Base-by-base conservation (phyloP, 306 rosid genomes). In the Quercus cerris region DNA sequence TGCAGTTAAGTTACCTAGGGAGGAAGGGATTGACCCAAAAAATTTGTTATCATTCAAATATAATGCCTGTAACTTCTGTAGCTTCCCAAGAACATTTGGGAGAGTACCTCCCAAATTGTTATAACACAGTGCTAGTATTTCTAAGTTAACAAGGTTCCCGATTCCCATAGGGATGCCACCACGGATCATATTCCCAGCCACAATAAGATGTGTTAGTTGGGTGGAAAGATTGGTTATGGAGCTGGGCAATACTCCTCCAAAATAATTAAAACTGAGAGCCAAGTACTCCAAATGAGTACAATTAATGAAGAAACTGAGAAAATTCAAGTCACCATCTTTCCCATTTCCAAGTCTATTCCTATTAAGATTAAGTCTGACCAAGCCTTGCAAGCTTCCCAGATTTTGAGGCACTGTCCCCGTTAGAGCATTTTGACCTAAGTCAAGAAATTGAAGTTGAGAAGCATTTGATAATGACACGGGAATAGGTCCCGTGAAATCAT, bases 381-480 rank as follows among this genome's bases (percentile, higher is more conserved):
- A 83, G 15, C 59, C 35, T 41, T 18, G 5, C 86, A 89, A 85
- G 12, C 18, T 77, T 67, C 86, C 90, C 25, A 89, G 44, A 73
- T 51, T 81, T 64, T 61, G 51, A 5, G 90, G 94, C 15, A 89
- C 62, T 25, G 38, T 33, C 10, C 91, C 94, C 13, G 71, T 75
- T 4, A 85, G 81, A 75, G 23, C 14, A 71, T 91, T 91, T 8
- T 31, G 15, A 33, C 46, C 11, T 2, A 89, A 77, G 35, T 89
- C 90, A 80, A 89, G 67, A 10, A 78, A 0, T 15, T 18, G 27
- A n/a, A 91, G 88, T 51, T 38, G 69, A 12, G 94, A 88, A 71
- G 86, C 84, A 77, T 88, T 89, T 73, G 78, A 55, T 46, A 88
- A 56, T 1, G 94, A 89, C 17, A 22, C 70, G 2, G 91, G 97